These are phyloP conservation scores for Penicillium fuscoglaucum DNA, from an alignment of 2,329 filamentous ascomycete species.

Conservation along the genomic window DNA sequence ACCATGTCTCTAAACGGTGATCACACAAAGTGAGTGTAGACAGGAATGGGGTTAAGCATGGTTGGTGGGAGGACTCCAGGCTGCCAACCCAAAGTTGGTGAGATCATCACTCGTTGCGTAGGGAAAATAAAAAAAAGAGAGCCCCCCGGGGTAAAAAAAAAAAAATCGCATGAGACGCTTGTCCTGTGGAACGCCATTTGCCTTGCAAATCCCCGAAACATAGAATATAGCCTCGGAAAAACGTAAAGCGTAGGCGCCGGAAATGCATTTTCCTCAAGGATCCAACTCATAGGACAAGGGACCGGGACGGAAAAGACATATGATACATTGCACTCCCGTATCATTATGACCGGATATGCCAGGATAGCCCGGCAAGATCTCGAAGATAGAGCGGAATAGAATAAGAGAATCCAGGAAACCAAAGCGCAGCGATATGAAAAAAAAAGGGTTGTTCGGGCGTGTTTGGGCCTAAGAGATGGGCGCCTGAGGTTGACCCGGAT, in stretches of 20 bases:
- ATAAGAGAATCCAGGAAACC: neutral
- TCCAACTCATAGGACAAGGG: constrained; percentile 3
- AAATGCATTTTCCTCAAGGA: constrained; percentile 19
- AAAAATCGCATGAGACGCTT: neutral
- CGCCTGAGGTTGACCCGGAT: constrained; percentile 32
- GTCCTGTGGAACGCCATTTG: constrained; percentile 21
- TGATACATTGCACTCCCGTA: constrained; percentile 32
- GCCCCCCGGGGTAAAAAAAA: constrained; percentile 4
- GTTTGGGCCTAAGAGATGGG: constrained; percentile 29
- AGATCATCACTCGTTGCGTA: constrained; percentile 9
- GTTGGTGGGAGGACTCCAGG: neutral
- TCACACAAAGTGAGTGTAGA: neutral
- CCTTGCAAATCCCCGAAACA: constrained; percentile 16
- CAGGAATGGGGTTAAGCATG: neutral
- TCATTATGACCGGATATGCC: constrained; percentile 18
- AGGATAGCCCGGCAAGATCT: constrained; percentile 2
- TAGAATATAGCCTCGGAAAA: constrained; percentile 8
- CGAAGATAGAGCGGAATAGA: neutral
- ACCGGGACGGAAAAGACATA: constrained; percentile 23
- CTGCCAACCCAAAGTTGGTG: neutral
- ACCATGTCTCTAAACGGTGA: neutral
- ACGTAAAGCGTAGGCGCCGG: constrained; percentile 14
- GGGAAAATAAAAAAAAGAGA: neutral
- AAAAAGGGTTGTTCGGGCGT: neutral
- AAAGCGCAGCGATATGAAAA: neutral